Conservation (phyloP, 768 basidiomycete genomes). For the Phanerochaete carnosa region DNA sequence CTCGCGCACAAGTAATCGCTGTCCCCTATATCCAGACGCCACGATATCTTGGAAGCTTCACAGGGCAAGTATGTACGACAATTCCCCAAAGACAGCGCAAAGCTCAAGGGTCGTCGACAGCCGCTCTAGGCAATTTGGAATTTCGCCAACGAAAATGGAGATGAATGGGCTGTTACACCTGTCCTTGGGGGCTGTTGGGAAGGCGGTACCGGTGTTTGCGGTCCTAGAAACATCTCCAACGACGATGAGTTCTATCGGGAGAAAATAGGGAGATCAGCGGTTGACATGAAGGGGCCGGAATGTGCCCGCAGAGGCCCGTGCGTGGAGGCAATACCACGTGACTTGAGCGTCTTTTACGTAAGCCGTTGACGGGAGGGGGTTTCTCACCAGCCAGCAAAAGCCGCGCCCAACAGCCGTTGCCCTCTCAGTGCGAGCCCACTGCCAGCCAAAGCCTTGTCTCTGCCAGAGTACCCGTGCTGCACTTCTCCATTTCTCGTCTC, state of each 20-base stretch:
- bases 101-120: too few relatives aligned
- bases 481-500: background rate
- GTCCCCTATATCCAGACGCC: too few relatives aligned
- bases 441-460: slow-evolving; percentile 10
- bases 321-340: background rate
- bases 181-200: too few relatives aligned
- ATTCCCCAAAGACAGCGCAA: too few relatives aligned
- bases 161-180: too few relatives aligned
- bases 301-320: background rate
- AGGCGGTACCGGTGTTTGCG: too few relatives aligned
- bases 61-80: too few relatives aligned
- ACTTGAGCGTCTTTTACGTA: background rate
- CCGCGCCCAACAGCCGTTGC: slow-evolving; percentile 6
- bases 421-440: slow-evolving; percentile 7
- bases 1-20: too few relatives aligned
- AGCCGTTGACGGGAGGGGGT: background rate
- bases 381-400: slow-evolving; percentile 10
- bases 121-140: too few relatives aligned
- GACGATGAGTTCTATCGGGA: too few relatives aligned
- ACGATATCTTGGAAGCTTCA: too few relatives aligned
- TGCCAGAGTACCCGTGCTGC: background rate
- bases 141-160: too few relatives aligned
- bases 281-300: background rate
- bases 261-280: background rate
- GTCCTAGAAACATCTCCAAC: background rate